Evolutionary conservation across 2,329 filamentous ascomycete species (phyloP).

Genomic region (Beauveria medogensis): DNA sequence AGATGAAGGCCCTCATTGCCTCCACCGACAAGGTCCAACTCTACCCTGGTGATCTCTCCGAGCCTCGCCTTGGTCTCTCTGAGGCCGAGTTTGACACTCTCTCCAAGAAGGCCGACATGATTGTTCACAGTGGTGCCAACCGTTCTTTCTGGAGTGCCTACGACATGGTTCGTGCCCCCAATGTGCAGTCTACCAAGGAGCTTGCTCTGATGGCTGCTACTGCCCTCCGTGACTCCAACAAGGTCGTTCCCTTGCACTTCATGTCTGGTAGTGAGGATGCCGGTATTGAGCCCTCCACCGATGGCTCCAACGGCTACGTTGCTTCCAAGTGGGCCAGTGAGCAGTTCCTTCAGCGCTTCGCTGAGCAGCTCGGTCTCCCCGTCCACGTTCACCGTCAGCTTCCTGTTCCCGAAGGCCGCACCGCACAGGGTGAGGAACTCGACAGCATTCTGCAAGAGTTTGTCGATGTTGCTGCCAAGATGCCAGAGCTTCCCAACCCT

Average conservation of each 20-base stretch:
- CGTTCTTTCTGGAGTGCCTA: conserved; percentile 31
- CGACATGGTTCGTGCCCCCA: conserved; percentile 23
- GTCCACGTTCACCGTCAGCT: conserved; percentile 14
- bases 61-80: conserved; percentile 30
- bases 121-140: conserved; percentile 47
- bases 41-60: conserved; percentile 29
- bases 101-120: conserved; percentile 27
- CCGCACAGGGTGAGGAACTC: conserved; percentile 10
- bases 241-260: conserved; percentile 28
- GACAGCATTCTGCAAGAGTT: conserved; percentile 12
- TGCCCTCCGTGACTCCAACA: conserved; percentile 12
- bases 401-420: conserved; percentile 11
- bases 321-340: conserved; percentile 29
- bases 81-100: conserved; percentile 21
- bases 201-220: conserved; percentile 24
- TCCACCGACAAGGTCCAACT: conserved; percentile 23
- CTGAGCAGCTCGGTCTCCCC: conserved; percentile 2
- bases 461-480: conserved; percentile 11
- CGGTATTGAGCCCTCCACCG: conserved; percentile 7
- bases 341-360: conserved; percentile 19
- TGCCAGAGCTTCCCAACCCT: conserved; percentile 11
- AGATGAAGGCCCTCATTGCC: conserved; percentile 6
- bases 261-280: conserved; percentile 24
- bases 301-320: conserved; percentile 24
- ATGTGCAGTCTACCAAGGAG: conserved; percentile 27